Percentiles rank a stretch among this genome's conserved stretches.
These are phyloP conservation scores for Ceratobasidium papillatum DNA, from an alignment of 1,284 basidiomycete species.

Conservation along the genomic window DNA sequence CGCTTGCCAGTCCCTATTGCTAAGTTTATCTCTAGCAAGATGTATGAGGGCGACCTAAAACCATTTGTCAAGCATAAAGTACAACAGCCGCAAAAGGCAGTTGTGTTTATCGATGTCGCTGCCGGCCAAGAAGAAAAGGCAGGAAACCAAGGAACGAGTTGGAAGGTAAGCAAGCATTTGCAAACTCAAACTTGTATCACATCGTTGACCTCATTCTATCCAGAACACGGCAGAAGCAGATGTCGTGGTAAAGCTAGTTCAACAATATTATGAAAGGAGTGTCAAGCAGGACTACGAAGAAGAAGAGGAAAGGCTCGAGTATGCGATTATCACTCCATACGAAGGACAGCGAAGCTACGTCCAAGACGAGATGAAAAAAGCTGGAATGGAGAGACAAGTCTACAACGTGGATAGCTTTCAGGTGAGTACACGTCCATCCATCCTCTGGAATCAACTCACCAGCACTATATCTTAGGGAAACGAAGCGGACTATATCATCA, in stretches of 20 bases:
- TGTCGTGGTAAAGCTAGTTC: conserved; percentile 43
- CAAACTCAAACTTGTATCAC: too few species aligned
- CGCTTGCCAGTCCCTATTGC: conserved; percentile 82
- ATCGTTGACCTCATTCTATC: background rate
- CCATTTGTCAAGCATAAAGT: conserved; percentile 45
- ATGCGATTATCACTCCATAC: conserved; percentile 75
- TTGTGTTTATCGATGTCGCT: conserved; percentile 60
- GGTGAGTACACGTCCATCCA: background rate
- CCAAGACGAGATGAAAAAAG: conserved; percentile 51
- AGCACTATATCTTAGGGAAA: conserved; percentile 34
- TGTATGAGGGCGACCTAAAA: conserved; percentile 66
- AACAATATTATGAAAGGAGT: background rate
- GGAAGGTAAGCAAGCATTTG: conserved; percentile 58
- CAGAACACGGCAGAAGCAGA: conserved; percentile 63
- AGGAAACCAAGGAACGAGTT: conserved; percentile 58
- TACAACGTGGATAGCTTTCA: conserved; percentile 27
- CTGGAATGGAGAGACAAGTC: conserved; percentile 7
- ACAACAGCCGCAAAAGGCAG: background rate
- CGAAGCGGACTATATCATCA: conserved; percentile 51
- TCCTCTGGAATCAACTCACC: background rate
- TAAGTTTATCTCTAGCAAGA: conserved; percentile 66
- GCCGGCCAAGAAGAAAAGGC: conserved; percentile 53
- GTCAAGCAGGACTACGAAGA: background rate
- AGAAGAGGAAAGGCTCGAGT: conserved; percentile 48
- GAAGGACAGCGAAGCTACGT: conserved; percentile 66